A percentile compares a stretch with the other conserved stretches of the same genome.
Evolutionary conservation across 2,329 filamentous ascomycete species (phyloP).

Genomic region (Aureobasidium sp.): DNA sequence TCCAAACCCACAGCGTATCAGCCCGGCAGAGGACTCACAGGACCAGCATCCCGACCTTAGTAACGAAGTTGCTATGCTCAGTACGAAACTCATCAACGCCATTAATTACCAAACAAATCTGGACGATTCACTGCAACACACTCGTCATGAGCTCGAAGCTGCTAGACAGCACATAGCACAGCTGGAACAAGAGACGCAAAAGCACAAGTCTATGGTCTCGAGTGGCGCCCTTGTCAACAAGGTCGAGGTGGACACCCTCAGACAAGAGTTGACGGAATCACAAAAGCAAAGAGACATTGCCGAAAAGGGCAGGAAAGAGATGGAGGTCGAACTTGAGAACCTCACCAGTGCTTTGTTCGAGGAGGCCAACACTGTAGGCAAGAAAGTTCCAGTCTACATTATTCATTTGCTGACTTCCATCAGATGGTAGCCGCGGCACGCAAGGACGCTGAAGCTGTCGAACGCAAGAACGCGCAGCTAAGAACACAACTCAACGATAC

Average conservation of each 20-base stretch:
- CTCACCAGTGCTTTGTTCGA: conserved; percentile 91
- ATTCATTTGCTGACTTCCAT: conserved; percentile 20
- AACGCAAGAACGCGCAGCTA: conserved; percentile 73
- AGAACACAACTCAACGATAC: conserved; percentile 78
- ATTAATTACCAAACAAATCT: conserved; percentile 93
- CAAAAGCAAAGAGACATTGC: conserved; percentile 32
- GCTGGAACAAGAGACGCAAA: conserved; percentile 60
- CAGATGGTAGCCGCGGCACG: conserved; percentile 88
- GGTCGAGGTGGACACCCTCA: conserved; percentile 42
- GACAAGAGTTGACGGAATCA: conserved; percentile 35
- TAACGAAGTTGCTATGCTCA: conserved; percentile 77
- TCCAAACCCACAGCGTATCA: conserved; percentile 10
- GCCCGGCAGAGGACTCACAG: conserved; percentile 5
- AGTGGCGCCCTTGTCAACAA: conserved; percentile 69
- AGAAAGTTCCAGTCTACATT: conserved; percentile 16
- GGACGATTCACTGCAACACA: conserved; percentile 76
- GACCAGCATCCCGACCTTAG: conserved; percentile 47
- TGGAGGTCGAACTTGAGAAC: conserved; percentile 85
- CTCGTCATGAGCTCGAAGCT: conserved; percentile 72
- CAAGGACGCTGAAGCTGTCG: conserved; percentile 70
- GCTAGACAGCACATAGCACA: conserved; percentile 58
- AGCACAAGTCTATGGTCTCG: conserved; percentile 60
- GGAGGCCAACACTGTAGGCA: conserved; percentile 74
- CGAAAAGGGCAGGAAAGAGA: conserved; percentile 66
- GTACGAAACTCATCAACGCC: conserved; percentile 91